These are phyloP conservation scores for Capsicum chinense DNA, from an alignment of 257 asterid species.

Conservation along the genomic window DNA sequence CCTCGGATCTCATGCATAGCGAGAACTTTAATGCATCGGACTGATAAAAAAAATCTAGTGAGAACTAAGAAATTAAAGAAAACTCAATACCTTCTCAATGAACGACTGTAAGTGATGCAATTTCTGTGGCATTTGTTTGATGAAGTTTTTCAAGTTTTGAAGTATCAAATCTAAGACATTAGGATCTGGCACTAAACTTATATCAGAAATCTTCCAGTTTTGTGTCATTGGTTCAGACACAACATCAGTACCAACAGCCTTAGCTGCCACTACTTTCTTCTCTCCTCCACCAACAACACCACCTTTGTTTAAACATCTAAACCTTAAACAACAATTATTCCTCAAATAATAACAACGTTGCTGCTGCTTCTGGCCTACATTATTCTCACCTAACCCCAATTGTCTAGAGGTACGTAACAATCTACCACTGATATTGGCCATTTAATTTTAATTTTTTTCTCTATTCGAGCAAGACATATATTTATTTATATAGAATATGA, in stretches of 20 bases:
- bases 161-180: constrained; percentile 38
- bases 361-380: neutral
- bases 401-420: constrained; percentile 51
- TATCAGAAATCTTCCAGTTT: constrained; percentile 37
- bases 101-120: constrained; percentile 52
- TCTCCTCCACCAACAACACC: constrained; percentile 37
- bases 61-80: too few relatives aligned
- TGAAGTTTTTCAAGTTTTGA: constrained; percentile 37
- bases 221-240: constrained; percentile 48
- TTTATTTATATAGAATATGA: constrained; percentile 29
- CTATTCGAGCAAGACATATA: neutral
- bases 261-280: constrained; percentile 40
- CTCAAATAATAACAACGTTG: constrained; percentile 29
- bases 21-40: too few relatives aligned
- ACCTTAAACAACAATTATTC: constrained; percentile 29
- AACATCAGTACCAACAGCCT: constrained; percentile 42
- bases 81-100: constrained; percentile 60
- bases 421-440: constrained; percentile 56
- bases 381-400: constrained; percentile 20
- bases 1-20: too few relatives aligned
- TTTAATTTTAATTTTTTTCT: constrained; percentile 23
- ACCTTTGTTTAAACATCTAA: constrained; percentile 41
- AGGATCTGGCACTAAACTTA: constrained; percentile 35
- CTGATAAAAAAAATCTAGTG: too few relatives aligned
- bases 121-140: constrained; percentile 45